Conservation (phyloP, 371 early-diverging fungal species). For the Mucor circinelloides region DNA sequence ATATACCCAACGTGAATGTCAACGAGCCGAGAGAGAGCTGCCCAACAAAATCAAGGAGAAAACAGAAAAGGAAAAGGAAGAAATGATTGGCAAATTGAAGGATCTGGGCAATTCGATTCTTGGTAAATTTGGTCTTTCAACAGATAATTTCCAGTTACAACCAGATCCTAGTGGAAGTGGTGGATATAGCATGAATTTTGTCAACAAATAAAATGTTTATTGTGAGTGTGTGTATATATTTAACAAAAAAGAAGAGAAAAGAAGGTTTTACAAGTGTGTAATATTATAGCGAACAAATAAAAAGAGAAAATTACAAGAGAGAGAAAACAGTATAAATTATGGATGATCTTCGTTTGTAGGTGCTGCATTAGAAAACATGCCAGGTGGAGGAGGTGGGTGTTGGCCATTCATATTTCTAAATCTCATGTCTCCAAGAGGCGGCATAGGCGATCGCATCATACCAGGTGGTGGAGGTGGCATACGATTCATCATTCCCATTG, state of each 20-base stretch:
- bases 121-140: slow-evolving; percentile 76
- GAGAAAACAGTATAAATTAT: background rate
- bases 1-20: slow-evolving; percentile 39
- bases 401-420: slow-evolving; percentile 14
- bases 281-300: background rate
- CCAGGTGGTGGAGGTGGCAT: slow-evolving; percentile 32
- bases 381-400: slow-evolving; percentile 22
- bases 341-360: slow-evolving; percentile 4
- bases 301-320: background rate
- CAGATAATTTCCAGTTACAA: slow-evolving; percentile 73
- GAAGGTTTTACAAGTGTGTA: background rate
- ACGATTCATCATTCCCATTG: slow-evolving; percentile 22
- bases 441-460: slow-evolving; percentile 27
- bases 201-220: slow-evolving; percentile 34
- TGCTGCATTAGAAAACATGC: slow-evolving; percentile 12
- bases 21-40: slow-evolving; percentile 39
- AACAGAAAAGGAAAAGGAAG: slow-evolving; percentile 71
- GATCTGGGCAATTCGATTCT: slow-evolving; percentile 72
- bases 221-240: slow-evolving; percentile 1
- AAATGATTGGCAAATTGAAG: slow-evolving; percentile 78
- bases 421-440: slow-evolving; percentile 18
- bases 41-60: slow-evolving; percentile 48
- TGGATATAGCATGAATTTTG: slow-evolving; percentile 69
- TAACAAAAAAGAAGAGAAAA: background rate
- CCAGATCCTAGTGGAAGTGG: slow-evolving; percentile 59